Conservation (phyloP, 202 grass and related monocot genomes). For the Setaria viridis region DNA sequence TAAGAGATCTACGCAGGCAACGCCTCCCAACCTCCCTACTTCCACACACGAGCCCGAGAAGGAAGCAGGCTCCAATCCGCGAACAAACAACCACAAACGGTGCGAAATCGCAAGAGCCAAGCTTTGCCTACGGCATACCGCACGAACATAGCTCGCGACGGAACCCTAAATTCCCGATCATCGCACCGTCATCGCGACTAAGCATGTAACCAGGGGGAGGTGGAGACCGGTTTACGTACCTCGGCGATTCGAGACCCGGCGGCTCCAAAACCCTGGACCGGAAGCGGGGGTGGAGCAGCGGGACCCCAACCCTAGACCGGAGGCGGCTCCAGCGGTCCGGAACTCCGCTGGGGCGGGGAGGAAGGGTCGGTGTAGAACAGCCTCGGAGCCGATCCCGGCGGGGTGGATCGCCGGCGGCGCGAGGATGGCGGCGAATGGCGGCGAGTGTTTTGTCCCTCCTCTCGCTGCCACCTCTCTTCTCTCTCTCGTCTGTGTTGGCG, state of each 20-base stretch:
- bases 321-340: neutral
- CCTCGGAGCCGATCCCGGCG: neutral
- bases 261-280: conserved; percentile 15
- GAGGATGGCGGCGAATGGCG: conserved; percentile 12
- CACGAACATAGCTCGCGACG: neutral
- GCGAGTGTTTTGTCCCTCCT: neutral
- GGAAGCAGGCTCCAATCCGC: neutral
- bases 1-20: neutral
- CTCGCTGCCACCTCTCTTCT: conserved; percentile 2
- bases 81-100: neutral
- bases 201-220: neutral
- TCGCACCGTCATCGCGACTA: neutral
- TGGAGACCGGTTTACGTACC: neutral
- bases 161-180: conserved; percentile 22
- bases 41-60: neutral
- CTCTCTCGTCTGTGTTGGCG: neutral
- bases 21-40: neutral
- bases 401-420: conserved; percentile 19
- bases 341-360: neutral
- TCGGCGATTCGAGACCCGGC: neutral
- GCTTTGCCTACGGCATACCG: neutral
- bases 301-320: conserved; percentile 7
- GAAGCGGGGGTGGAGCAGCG: neutral
- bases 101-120: neutral
- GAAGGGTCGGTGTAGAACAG: neutral